phyloP scores from a whole-genome alignment of 352 stramenopile genomes.

The Ophiocytium majus region DNA sequence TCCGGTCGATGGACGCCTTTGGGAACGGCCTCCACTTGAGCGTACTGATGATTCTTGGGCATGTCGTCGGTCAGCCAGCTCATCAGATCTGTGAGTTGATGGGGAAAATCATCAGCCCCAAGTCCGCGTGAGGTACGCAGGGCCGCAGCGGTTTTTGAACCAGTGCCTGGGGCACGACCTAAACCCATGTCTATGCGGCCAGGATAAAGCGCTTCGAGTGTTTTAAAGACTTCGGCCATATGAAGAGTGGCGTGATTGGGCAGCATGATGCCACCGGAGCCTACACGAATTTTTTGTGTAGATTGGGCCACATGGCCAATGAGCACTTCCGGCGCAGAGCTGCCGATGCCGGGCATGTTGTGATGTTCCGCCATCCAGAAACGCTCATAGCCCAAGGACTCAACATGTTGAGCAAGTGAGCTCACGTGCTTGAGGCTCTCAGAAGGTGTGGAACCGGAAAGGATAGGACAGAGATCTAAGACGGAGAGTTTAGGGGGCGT shows the following conservation, averaged over 20 bases:
- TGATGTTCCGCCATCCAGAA: constrained; percentile 9
- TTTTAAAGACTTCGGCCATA: background rate
- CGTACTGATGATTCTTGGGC: background rate
- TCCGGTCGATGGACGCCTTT: background rate
- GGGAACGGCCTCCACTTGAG: background rate
- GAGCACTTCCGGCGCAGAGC: background rate
- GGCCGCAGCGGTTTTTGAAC: background rate
- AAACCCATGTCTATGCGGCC: background rate
- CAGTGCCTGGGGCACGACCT: background rate
- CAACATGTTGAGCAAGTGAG: background rate
- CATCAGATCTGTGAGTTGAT: background rate
- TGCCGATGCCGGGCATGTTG: constrained; percentile 1
- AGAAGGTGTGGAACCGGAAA: background rate
- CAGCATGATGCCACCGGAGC: constrained; percentile 3
- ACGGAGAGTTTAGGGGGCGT: too few species aligned
- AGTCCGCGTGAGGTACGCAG: background rate
- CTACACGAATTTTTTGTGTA: background rate
- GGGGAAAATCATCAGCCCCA: background rate
- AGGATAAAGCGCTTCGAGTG: background rate
- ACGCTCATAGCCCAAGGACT: background rate
- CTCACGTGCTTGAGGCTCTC: background rate
- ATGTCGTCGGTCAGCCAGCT: background rate
- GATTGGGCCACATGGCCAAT: background rate
- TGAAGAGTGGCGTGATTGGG: background rate
- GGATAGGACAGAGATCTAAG: background rate